Evolutionary conservation across 148 eudicot genomes (phyloP).

Genomic region (Camellia granthamiana): DNA sequence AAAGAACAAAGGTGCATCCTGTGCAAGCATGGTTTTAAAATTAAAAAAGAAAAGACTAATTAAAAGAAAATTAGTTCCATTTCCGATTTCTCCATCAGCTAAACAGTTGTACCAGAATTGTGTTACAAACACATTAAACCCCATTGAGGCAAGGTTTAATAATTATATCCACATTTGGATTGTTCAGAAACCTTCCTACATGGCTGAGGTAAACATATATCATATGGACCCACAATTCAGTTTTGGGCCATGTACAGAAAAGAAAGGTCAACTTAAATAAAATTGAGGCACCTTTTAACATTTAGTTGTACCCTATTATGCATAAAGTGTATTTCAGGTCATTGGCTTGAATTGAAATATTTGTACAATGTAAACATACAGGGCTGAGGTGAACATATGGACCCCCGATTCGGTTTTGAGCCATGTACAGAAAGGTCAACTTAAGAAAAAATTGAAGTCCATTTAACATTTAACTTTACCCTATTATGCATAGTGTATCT

Average conservation of each 20-base stretch:
- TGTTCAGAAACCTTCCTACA: background rate
- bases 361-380: no score
- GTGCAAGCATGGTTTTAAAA: background rate
- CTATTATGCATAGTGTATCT: no score
- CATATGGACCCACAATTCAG: background rate
- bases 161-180: background rate
- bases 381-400: no score
- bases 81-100: background rate
- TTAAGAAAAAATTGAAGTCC: no score
- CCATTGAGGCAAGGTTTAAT: background rate
- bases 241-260: background rate
- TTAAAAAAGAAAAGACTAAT: background rate
- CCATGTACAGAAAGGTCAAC: no score
- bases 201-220: background rate
- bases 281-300: background rate
- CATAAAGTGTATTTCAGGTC: background rate
- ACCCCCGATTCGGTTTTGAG: no score
- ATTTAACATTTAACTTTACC: no score
- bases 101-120: background rate
- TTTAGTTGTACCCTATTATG: background rate
- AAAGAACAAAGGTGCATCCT: background rate
- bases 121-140: slow-evolving; percentile 1
- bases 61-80: background rate
- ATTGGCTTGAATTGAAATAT: background rate
- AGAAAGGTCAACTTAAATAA: background rate